phyloP scores from a whole-genome alignment of 192 early-diverging fungal species.

The Rhizophagus clarus region DNA sequence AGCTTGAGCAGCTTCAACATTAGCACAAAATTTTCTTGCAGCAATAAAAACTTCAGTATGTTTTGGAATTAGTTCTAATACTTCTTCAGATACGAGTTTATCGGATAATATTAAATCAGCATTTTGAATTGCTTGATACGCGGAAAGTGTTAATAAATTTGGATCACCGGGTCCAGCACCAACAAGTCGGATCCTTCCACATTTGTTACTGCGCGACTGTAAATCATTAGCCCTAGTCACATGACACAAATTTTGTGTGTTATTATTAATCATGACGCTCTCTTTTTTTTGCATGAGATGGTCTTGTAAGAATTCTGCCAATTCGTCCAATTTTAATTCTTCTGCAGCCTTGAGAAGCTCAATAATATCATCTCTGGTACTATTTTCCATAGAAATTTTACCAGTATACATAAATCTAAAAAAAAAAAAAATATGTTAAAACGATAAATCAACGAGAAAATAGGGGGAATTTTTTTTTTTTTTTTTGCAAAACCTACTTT shows the following conservation, averaged over 20 bases:
- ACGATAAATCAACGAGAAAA: background rate
- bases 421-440: background rate
- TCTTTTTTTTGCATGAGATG: background rate
- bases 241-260: background rate
- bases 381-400: background rate
- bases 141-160: constrained; percentile 76
- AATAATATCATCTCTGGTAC: background rate
- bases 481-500: background rate
- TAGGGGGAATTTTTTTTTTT: no score
- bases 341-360: background rate
- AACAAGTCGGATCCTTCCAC: constrained; percentile 69
- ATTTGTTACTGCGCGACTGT: background rate
- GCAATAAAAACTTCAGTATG: constrained; percentile 55
- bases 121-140: constrained; percentile 62
- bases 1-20: constrained; percentile 76
- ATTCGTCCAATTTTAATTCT: background rate
- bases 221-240: background rate
- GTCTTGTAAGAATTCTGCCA: background rate
- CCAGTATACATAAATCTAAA: constrained; percentile 21
- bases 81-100: constrained; percentile 72
- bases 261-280: background rate
- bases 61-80: constrained; percentile 50
- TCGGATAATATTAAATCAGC: constrained; percentile 88
- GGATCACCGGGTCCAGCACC: constrained; percentile 87
- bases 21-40: constrained; percentile 77